phyloP scores from a whole-genome alignment of 345 rosid genomes.

The Melaleuca quinquenervia region DNA sequence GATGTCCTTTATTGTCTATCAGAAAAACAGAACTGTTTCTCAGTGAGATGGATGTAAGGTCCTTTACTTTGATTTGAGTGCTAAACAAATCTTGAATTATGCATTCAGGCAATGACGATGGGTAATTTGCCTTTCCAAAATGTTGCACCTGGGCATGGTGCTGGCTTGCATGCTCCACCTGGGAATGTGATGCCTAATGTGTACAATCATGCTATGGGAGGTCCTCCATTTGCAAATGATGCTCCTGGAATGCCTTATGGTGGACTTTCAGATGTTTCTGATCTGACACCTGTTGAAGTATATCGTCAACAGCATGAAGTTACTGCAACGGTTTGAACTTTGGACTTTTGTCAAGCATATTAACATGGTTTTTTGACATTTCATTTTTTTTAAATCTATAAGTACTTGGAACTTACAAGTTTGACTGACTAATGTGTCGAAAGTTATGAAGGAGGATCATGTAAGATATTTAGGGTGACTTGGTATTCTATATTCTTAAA shows the following conservation, averaged over 20 bases:
- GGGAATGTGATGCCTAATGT: conserved; percentile 40
- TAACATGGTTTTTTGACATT: not conserved
- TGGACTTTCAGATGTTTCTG: conserved; percentile 31
- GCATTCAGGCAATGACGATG: conserved; percentile 45
- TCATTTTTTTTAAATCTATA: not conserved
- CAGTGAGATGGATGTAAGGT: not conserved
- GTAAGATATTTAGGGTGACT: not conserved
- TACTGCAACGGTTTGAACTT: conserved; percentile 47
- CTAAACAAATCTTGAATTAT: not conserved
- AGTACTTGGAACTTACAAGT: not conserved
- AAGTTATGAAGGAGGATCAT: not conserved
- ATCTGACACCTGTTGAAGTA: conserved; percentile 55
- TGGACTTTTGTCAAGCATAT: not conserved
- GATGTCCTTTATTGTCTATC: not conserved
- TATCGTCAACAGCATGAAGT: conserved; percentile 87
- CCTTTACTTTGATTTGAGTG: not conserved
- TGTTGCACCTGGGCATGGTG: conserved; percentile 26
- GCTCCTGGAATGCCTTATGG: conserved; percentile 31
- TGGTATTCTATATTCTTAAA: not conserved
- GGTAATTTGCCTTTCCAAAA: conserved; percentile 36
- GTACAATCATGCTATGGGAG: conserved; percentile 24
- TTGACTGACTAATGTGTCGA: not conserved
- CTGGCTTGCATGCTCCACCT: conserved; percentile 33
- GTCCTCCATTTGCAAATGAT: conserved; percentile 40
- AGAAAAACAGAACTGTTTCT: not conserved